Evolutionary conservation across 192 early-diverging fungal species (phyloP), one percentile per base, ranked within the genome.

Genomic region (Backusella sp.): DNA sequence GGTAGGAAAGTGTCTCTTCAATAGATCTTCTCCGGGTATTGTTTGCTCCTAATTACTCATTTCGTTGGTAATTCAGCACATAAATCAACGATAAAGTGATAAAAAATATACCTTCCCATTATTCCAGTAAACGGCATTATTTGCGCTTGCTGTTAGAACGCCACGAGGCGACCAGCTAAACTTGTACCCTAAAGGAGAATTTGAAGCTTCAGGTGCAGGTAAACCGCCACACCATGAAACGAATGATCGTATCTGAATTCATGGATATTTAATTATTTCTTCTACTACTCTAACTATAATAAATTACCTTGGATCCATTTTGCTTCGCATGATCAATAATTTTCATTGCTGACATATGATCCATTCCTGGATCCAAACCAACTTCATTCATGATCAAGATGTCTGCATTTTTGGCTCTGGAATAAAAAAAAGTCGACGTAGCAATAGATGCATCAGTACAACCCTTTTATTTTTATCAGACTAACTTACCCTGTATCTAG

Each of bases 291-390:
- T 70, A 66, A 0, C 5, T 32, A 36, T 62, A 8, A 2, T 35
- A 14, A 39, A 14, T 28, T 53, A 78, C 77, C 66, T 73, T 78
- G 2, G 36, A 66, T 8, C 66, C 72, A 19, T 73, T 72, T 41
- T 42, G 26, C 32, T 78, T 78, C 4, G 44, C 37, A 28, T 78
- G 65, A 67, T 98, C 93, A 73, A 99, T 96, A 69, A 95, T 91
- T 80, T 96, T 96, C 91, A 98, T 96, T 19, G 97, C 96, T 65
- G 93, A 94, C 86, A 97, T 88, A 79, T 99, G 98, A 79, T 99
- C 98, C 76, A 99, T 98, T 75, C 95, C 98, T 5, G 98, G 98
- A 85, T 99, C 98, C 68, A 99, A 86, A 11, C 98, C 98, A 72
- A 99, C 96, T 85, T 99, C 98, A 84, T 98, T 98, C 81, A 99